These are phyloP conservation scores for Pythium dissimile DNA, from an alignment of 352 stramenopile species.

Conservation along the genomic window DNA sequence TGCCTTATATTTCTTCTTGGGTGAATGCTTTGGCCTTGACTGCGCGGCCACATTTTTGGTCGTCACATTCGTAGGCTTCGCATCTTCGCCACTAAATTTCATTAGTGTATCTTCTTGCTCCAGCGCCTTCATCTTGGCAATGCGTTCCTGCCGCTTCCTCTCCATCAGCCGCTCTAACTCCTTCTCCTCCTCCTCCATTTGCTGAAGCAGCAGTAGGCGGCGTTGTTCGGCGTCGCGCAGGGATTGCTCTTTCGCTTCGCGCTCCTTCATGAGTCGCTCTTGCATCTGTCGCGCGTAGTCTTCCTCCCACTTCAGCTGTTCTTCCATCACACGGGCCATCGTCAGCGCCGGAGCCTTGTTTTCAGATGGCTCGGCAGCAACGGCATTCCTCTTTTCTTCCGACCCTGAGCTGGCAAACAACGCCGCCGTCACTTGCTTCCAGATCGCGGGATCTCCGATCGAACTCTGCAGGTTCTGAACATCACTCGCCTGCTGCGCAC, in stretches of 20 bases:
- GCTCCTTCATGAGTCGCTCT: constrained; percentile 35
- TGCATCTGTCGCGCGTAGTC: constrained; percentile 54
- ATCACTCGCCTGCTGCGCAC: constrained; percentile 48
- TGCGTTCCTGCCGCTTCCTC: constrained; percentile 49
- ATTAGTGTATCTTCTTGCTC: constrained; percentile 20
- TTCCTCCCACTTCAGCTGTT: constrained; percentile 63
- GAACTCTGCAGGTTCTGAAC: constrained; percentile 51
- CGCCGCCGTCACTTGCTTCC: constrained; percentile 55
- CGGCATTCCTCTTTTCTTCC: background rate
- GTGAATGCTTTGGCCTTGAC: no score
- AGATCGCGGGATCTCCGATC: constrained; percentile 70
- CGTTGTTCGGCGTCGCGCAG: constrained; percentile 50
- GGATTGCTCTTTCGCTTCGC: constrained; percentile 44
- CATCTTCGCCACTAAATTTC: background rate
- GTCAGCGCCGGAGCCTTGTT: constrained; percentile 14
- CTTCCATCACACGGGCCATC: constrained; percentile 36
- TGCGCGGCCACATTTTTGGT: no score
- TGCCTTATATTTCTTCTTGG: no score
- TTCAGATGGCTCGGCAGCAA: background rate
- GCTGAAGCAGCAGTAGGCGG: constrained; percentile 48
- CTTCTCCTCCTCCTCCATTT: constrained; percentile 71
- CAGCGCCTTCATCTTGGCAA: constrained; percentile 49
- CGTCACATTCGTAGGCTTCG: no score
- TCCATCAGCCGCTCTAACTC: constrained; percentile 69
- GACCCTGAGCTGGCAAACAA: constrained; percentile 14